Conservation (phyloP, 371 early-diverging fungal genomes). For the Cladochytrium tenue region DNA sequence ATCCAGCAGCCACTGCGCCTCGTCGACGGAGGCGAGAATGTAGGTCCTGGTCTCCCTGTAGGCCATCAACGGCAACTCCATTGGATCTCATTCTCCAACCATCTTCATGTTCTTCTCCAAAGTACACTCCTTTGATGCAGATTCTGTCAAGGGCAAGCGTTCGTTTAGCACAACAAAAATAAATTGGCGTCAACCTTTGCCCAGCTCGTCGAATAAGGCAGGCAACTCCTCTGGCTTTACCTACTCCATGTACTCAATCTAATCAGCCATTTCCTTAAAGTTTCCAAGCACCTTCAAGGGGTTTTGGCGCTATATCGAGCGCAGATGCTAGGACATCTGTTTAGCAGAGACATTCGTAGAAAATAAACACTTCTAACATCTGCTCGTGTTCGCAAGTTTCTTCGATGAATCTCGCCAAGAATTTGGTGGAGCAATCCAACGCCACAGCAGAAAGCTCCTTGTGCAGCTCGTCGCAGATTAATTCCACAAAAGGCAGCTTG, state of each 20-base stretch:
- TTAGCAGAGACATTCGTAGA: too few species aligned
- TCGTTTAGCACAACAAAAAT: too few species aligned
- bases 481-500: constrained; percentile 51
- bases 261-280: constrained; percentile 65
- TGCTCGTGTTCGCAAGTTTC: constrained; percentile 45
- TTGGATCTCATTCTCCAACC: constrained; percentile 54
- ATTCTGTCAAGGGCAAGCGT: constrained; percentile 27
- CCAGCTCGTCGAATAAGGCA: too few species aligned
- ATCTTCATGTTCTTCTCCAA: constrained; percentile 63
- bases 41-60: constrained; percentile 57
- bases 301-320: constrained; percentile 40
- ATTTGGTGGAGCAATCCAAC: constrained; percentile 40
- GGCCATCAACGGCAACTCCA: constrained; percentile 44
- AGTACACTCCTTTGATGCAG: constrained; percentile 58
- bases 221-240: constrained; percentile 47
- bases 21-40: constrained; percentile 56
- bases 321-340: too few species aligned
- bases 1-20: constrained; percentile 55
- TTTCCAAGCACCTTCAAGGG: constrained; percentile 54
- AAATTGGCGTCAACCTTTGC: too few species aligned
- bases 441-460: constrained; percentile 38
- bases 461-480: constrained; percentile 53
- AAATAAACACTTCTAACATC: too few species aligned
- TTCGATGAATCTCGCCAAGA: constrained; percentile 43
- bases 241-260: constrained; percentile 54